Conservation (phyloP, 441 rosid genomes). For the Populus hybrid region DNA sequence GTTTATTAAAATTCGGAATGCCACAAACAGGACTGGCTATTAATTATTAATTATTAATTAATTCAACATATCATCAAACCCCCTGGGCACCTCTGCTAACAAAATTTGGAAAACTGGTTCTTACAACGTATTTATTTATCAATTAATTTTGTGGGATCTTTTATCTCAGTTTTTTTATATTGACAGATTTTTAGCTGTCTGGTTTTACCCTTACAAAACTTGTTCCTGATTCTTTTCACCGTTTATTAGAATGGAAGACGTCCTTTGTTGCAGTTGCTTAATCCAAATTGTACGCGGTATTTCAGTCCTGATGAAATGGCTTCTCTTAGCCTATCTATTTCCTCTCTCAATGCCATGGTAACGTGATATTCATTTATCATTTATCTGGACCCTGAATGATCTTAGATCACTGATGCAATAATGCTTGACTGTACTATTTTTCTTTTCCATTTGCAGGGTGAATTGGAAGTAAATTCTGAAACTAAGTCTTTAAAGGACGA, state of each 20-base stretch:
- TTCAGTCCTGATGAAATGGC: slow-evolving; percentile 71
- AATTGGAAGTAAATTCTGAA: slow-evolving; percentile 37
- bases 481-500: slow-evolving; percentile 33
- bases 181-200: neutral
- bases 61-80: neutral
- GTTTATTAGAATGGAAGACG: slow-evolving; percentile 71
- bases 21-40: neutral
- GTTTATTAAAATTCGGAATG: neutral
- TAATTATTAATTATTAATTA: neutral
- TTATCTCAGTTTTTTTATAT: neutral
- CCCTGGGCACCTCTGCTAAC: neutral
- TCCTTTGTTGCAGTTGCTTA: slow-evolving; percentile 77
- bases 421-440: neutral
- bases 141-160: no score
- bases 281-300: slow-evolving; percentile 79
- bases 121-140: neutral
- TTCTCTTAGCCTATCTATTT: slow-evolving; percentile 57
- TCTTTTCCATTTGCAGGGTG: slow-evolving; percentile 37
- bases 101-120: neutral
- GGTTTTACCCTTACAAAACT: neutral
- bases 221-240: slow-evolving; percentile 17
- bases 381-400: neutral
- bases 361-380: slow-evolving; percentile 1
- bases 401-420: neutral
- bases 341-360: slow-evolving; percentile 73